Evolutionary conservation across 768 basidiomycete species (phyloP), one percentile per base, ranked within the genome.

Genomic region (Dioszegia aurantiaca): DNA sequence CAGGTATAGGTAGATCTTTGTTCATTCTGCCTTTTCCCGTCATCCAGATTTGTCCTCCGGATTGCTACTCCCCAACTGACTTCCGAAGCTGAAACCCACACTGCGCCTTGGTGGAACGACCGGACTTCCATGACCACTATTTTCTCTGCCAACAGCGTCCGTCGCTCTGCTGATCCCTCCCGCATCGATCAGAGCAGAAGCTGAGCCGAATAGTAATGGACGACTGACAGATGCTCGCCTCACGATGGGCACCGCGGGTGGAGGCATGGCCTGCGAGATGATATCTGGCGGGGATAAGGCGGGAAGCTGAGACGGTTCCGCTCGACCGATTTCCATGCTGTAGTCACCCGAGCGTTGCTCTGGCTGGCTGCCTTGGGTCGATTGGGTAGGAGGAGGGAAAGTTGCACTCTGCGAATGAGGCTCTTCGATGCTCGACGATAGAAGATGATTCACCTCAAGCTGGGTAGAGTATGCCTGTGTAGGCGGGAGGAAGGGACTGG

Each of bases 401-500:
- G 33, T 14, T 8, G 40, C 21, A 42, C 40, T 8, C 19, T 42
- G 40, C 19, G 40, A 42, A 5, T 16, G 40, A 10, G 21, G 40
- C 17, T 42, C 9, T 17, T 8, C 5, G 17, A 42, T 8, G 17
- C 14, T 21, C 40, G 33, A 33, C 6, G 33, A 33, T 14, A 14
- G 33, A 14, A 14, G 33, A 33, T 33, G 14, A 14, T 14, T 14
- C 33, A 33, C 33, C 8, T 14, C 33, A 23, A 24, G 6, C 46
- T 47, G 26, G 46, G 46, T 47, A 28, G 17, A 16, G 6, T 33
- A 23, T 28, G 51, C 51, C 39, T 53, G 51, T 3, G 51, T 40
- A 17, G 51, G 51, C 12, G 51, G 12, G 17, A 53, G 12, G 37
- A 53, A 53, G 11, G 51, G 51, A 37, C 51, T 53, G 1, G 19